These are phyloP conservation scores for Boletellus dicymbophilus DNA, from an alignment of 1,284 basidiomycete species.

Conservation along the genomic window DNA sequence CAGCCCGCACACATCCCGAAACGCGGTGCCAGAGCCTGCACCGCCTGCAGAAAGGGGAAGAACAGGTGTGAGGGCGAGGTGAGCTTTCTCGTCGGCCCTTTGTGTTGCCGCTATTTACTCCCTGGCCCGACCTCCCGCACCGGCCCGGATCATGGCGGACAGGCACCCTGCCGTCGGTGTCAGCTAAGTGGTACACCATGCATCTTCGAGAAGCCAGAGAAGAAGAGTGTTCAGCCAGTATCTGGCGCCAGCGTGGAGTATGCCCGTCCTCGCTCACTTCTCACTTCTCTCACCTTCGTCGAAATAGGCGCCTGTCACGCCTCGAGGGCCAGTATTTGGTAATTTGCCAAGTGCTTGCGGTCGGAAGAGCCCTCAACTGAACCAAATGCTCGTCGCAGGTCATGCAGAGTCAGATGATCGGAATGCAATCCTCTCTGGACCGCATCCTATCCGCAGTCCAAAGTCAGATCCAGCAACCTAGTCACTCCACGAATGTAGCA, in stretches of 20 bases:
- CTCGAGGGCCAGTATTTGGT: conserved; percentile 85
- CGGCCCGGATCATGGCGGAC: conserved; percentile 54
- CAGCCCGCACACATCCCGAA: conserved; percentile 65
- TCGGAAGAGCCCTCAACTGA: conserved; percentile 54
- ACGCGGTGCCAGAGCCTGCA: conserved; percentile 78
- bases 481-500: conserved; percentile 21
- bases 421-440: conserved; percentile 84
- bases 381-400: conserved; percentile 42
- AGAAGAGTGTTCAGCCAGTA: conserved; percentile 65
- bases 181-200: conserved; percentile 81
- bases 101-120: conserved; percentile 34
- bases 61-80: conserved; percentile 93
- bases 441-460: conserved; percentile 74
- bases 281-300: conserved; percentile 20
- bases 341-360: conserved; percentile 14
- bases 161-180: conserved; percentile 91
- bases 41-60: conserved; percentile 86
- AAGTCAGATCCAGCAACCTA: conserved; percentile 43
- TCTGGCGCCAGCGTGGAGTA: conserved; percentile 74
- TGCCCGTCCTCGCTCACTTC: conserved; percentile 9
- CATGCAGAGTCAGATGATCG: conserved; percentile 90
- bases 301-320: conserved; percentile 69
- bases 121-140: conserved; percentile 61
- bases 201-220: conserved; percentile 92
- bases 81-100: conserved; percentile 29